Conservation (phyloP, 2,329 filamentous ascomycete species). For the Fusarium euwallaceae region DNA sequence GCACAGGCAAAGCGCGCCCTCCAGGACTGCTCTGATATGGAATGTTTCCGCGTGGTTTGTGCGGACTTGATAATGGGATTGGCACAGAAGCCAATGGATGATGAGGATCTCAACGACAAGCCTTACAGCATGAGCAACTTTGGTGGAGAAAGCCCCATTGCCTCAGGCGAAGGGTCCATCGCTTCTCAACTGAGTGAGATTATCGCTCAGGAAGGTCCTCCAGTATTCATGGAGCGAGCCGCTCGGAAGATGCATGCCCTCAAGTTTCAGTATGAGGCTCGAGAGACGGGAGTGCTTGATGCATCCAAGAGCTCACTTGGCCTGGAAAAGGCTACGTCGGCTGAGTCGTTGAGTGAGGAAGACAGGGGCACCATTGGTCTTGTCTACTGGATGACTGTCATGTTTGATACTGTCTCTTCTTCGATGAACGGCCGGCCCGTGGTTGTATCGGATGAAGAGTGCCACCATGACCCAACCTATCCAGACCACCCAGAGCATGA, state of each 20-base stretch:
- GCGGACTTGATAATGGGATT: conserved; percentile 57
- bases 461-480: conserved; percentile 52
- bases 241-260: conserved; percentile 56
- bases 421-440: conserved; percentile 61
- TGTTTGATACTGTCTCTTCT: conserved; percentile 70
- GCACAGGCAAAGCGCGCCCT: conserved; percentile 54
- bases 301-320: conserved; percentile 43
- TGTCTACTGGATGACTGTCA: conserved; percentile 70
- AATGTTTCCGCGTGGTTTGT: conserved; percentile 57
- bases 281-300: conserved; percentile 45
- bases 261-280: conserved; percentile 52
- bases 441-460: conserved; percentile 56
- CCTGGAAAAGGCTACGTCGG: conserved; percentile 39
- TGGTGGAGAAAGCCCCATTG: conserved; percentile 36
- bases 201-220: conserved; percentile 46
- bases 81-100: conserved; percentile 52
- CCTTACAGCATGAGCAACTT: conserved; percentile 32
- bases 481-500: conserved; percentile 39
- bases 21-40: conserved; percentile 53
- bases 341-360: conserved; percentile 45
- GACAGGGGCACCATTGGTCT: conserved; percentile 64
- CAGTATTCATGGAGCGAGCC: conserved; percentile 52
- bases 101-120: conserved; percentile 37
- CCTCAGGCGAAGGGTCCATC: conserved; percentile 41
- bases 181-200: conserved; percentile 50